Evolutionary conservation across 2,329 filamentous ascomycete species (phyloP).

Genomic region (Aspergillus hortae): DNA sequence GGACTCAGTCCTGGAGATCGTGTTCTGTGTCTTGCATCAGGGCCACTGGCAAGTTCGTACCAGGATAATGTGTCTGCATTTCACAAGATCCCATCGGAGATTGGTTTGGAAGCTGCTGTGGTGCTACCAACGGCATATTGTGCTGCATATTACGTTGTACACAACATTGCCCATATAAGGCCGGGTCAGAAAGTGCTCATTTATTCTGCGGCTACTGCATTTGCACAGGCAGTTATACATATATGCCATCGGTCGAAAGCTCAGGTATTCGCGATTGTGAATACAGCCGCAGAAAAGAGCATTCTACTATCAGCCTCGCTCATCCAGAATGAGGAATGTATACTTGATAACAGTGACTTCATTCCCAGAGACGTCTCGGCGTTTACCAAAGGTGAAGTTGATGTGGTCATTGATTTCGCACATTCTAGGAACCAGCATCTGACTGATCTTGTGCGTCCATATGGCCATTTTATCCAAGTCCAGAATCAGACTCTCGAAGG

Average conservation of each 20-base stretch:
- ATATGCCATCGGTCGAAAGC: slow-evolving; percentile 9
- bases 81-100: slow-evolving; percentile 16
- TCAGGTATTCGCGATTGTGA: slow-evolving; percentile 14
- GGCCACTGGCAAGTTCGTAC: no score
- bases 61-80: slow-evolving; percentile 7
- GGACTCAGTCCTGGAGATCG: slow-evolving; percentile 19
- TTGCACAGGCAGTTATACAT: slow-evolving; percentile 21
- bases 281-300: not conserved
- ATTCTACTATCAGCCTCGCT: not conserved
- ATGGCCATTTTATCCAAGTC: slow-evolving; percentile 30
- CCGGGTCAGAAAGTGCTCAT: slow-evolving; percentile 27
- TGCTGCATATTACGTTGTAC: slow-evolving; percentile 18
- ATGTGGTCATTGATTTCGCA: slow-evolving; percentile 14
- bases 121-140: slow-evolving; percentile 19
- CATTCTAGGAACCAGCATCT: not conserved
- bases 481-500: not conserved
- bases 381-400: not conserved
- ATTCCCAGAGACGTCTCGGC: slow-evolving; percentile 3
- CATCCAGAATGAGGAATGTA: slow-evolving; percentile 7
- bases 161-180: slow-evolving; percentile 14
- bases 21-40: slow-evolving; percentile 16
- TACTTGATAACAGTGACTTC: slow-evolving; percentile 10
- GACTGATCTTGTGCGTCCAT: not conserved
- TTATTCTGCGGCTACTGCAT: slow-evolving; percentile 20
- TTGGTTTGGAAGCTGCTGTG: slow-evolving; percentile 22